Evolutionary conservation across 257 asterid genomes (phyloP).

Genomic region (Solanum pinnatisectum): DNA sequence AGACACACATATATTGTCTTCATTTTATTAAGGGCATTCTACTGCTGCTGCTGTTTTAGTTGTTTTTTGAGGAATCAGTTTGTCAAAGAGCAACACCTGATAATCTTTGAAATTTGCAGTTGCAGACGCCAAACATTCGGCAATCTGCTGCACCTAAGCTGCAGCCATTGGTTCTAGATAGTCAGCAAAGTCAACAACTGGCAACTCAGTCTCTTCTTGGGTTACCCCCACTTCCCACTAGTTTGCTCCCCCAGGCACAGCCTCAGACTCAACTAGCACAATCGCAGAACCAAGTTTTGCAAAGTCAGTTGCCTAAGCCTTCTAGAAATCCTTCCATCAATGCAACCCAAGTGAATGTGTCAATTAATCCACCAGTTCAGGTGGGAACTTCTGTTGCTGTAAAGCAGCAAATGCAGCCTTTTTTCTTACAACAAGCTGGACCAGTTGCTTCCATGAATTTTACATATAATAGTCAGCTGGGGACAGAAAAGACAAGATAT

Average conservation of each 20-base stretch:
- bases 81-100: slow-evolving; percentile 4
- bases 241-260: slow-evolving; percentile 26
- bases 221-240: slow-evolving; percentile 63
- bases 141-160: slow-evolving; percentile 40
- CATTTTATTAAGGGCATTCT: background rate
- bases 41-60: background rate
- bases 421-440: slow-evolving; percentile 29
- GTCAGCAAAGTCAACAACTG: slow-evolving; percentile 19
- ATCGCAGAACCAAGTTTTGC: slow-evolving; percentile 41
- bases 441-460: slow-evolving; percentile 13
- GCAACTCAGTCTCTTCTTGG: slow-evolving; percentile 43
- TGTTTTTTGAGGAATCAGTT: background rate
- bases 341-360: slow-evolving; percentile 29
- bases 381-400: slow-evolving; percentile 27
- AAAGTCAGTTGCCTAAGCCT: slow-evolving; percentile 28
- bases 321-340: slow-evolving; percentile 38
- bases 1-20: background rate
- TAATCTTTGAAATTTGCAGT: slow-evolving; percentile 40
- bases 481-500: slow-evolving; percentile 17
- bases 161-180: slow-evolving; percentile 33
- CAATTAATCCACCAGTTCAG: slow-evolving; percentile 31
- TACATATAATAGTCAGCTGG: slow-evolving; percentile 14
- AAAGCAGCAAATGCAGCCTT: slow-evolving; percentile 38
- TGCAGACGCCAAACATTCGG: slow-evolving; percentile 63
- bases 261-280: slow-evolving; percentile 52